Evolutionary conservation across 352 stramenopile species (phyloP), one percentile per base, ranked within the genome.

Genomic region (Globisporangium splendens): DNA sequence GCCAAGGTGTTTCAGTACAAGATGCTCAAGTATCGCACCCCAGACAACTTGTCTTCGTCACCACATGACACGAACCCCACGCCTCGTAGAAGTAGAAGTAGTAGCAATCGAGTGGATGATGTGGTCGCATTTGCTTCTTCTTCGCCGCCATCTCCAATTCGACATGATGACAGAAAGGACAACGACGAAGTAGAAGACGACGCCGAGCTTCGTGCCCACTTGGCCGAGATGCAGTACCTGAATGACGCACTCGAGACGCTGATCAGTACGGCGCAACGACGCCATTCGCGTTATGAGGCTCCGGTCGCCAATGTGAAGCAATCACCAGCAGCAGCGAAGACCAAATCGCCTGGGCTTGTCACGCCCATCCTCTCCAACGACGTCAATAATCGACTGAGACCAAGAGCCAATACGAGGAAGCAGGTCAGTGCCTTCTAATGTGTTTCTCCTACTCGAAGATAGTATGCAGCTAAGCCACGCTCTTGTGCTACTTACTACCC

Each of bases 1-100:
- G 54, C 62, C 48, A 66, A 65, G 58, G 54, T 63, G 6, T 88
- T 88, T 46, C 59, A 83, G 65, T 88, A 88, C 71, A 76, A 74
- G 44, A 55, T 62, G 15, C 14, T 85, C 44, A 60, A 68, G 14
- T 59, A 57, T 54, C 63, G 42, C 52, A 10, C 24, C 24, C 2
- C 24, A 31, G 24, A 31, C 24, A 2, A 5, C 24, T 31, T 8
- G 28, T 35, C 28, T 35, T 35, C 28, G 28, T 35, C 28, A 10
- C 10, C 28, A 10, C 28, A 35, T 35, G 28, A 35, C 28, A 35
- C 28, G 28, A 6, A 8, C 28, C 28, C 2, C 3, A 35, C 28
- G 28, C 7, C 5, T 35, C 28, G 28, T 8, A 35, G 10, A 10
- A 35, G 28, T 31, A 31, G 24, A 50, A 55, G 46, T 43, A 59